Evolutionary conservation across 164 flowering plant genomes (phyloP), one percentile per base, ranked within the genome.

Genomic region (Umbilicus rupestris): DNA sequence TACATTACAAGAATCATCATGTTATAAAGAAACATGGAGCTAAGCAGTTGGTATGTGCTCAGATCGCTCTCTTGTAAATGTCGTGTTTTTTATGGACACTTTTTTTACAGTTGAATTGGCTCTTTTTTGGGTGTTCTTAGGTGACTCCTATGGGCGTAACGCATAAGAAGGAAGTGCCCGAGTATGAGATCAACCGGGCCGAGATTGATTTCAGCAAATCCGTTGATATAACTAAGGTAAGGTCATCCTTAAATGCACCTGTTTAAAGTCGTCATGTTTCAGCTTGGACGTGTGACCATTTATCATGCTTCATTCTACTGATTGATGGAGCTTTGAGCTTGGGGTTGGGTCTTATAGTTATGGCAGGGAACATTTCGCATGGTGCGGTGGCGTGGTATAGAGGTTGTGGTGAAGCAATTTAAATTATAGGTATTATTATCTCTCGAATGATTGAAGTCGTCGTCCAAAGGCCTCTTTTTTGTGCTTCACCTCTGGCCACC

Each of bases 21-120:
- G 90, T 87, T 72, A 83, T 89, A 72, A 85, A 89, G 85, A 83
- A 85, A 62, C 83, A 82, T 78, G 99, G 99, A 37, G 97, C 99
- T 20, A 85, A 84, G 70, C 92, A 81, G 72, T 75, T 74, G 81
- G 99, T 94, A 78, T 67, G 92, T 71, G 10, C 22, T 52, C 24
- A 47, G 30, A 9, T 62, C 16, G 22, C 1, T 22, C 19, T 26
- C 6, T 31, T 30, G 26, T 16, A 3, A 47, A n/a, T 47, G 19
- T 47, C 12, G 6, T 6, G 3, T 60, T 62, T 35, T 14, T 10
- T 62, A n/a, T n/a, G n/a, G n/a, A n/a, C n/a, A n/a, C n/a, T n/a
- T n/a, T n/a, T n/a, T n/a, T n/a, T n/a, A n/a, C n/a, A n/a, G n/a
- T n/a, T n/a, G n/a, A n/a, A 3, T n/a, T 49, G 55, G 6, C 8